phyloP scores from a whole-genome alignment of 2,329 filamentous ascomycete genomes.

The Penicillium sp. region DNA sequence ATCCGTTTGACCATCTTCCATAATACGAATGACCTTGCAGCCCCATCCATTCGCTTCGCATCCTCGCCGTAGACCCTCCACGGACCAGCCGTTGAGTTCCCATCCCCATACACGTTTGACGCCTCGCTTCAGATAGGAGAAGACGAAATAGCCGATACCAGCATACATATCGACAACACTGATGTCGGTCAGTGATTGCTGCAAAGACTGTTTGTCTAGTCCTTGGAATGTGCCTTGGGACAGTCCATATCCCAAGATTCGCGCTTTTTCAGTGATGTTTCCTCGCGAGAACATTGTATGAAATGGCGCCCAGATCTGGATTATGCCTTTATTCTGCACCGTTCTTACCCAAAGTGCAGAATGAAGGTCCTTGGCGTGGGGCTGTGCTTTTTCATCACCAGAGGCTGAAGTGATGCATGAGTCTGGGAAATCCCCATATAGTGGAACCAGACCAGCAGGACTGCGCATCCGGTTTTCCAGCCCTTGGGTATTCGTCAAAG shows the following conservation, averaged over 20 bases:
- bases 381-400: conserved; percentile 24
- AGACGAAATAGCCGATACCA: conserved; percentile 91
- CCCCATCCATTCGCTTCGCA: conserved; percentile 68
- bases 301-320: conserved; percentile 80
- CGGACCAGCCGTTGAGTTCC: conserved; percentile 86
- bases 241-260: conserved; percentile 57
- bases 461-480: conserved; percentile 70
- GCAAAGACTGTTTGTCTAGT: conserved; percentile 28
- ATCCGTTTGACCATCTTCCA: conserved; percentile 36
- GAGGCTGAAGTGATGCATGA: conserved; percentile 30
- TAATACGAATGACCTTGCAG: conserved; percentile 53
- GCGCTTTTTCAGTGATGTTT: conserved; percentile 84
- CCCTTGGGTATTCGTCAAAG: conserved; percentile 30
- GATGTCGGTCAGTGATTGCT: conserved; percentile 27
- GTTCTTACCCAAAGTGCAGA: conserved; percentile 75
- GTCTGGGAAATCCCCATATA: conserved; percentile 72
- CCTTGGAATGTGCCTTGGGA: conserved; percentile 32
- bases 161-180: conserved; percentile 76
- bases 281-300: conserved; percentile 95
- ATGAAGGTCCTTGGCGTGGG: conserved; percentile 57
- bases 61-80: conserved; percentile 78
- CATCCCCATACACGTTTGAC: conserved; percentile 72
- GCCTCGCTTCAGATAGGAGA: conserved; percentile 73
- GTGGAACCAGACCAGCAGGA: conserved; percentile 66
- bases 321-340: conserved; percentile 72